Conservation (phyloP, 2,329 filamentous ascomycete genomes). For the Colletotrichum eremochloae region DNA sequence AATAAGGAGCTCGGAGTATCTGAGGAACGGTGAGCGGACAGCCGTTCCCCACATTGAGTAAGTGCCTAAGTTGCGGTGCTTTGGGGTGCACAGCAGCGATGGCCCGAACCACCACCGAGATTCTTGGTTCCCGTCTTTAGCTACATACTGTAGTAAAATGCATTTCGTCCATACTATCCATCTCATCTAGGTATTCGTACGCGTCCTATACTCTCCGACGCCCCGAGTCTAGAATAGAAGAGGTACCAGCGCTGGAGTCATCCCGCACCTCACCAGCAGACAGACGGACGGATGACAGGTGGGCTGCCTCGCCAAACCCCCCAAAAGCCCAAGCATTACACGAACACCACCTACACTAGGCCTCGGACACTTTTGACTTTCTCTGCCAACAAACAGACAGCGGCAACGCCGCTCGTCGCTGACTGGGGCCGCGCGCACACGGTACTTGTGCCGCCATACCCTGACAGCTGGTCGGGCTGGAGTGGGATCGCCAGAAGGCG, state of each 20-base stretch:
- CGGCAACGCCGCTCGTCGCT: conserved; percentile 16
- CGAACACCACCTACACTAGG: neutral
- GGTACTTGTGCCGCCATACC: conserved; percentile 28
- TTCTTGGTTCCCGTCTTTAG: conserved; percentile 8
- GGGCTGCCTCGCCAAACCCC: conserved; percentile 23
- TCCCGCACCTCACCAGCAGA: conserved; percentile 1
- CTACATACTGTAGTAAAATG: neutral
- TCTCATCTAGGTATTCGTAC: neutral
- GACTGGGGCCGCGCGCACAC: conserved; percentile 14
- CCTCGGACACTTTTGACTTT: neutral
- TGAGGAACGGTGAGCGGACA: neutral
- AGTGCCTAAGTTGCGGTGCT: neutral
- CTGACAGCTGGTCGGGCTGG: conserved; percentile 22
- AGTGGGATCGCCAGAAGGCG: conserved; percentile 22
- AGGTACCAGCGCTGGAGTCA: conserved; percentile 25
- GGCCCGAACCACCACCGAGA: neutral
- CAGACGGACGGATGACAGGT: conserved; percentile 17
- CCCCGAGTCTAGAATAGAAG: conserved; percentile 31
- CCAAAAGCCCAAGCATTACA: neutral
- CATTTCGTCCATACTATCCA: conserved; percentile 30
- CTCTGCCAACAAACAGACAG: conserved; percentile 27
- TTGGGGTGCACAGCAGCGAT: neutral
- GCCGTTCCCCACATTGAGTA: neutral
- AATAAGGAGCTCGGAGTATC: conserved; percentile 9
- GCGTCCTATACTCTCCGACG: conserved; percentile 24